These are phyloP conservation scores for Mucor irregularis DNA, from an alignment of 371 early-diverging fungal species.

Conservation along the genomic window DNA sequence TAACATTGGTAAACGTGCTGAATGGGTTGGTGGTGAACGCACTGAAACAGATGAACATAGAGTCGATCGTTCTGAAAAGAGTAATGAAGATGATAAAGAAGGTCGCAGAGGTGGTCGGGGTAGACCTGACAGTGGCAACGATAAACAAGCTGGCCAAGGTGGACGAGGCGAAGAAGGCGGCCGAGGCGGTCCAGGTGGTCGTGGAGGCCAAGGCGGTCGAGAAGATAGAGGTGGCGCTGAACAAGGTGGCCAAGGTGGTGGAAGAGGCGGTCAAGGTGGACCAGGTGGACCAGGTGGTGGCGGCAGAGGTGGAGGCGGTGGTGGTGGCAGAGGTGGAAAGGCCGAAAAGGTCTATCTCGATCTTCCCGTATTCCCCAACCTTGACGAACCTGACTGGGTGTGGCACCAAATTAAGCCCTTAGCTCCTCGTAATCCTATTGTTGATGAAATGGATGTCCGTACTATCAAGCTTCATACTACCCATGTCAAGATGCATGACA, in stretches of 20 bases:
- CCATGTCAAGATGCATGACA: conserved; percentile 9
- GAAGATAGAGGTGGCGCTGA: not conserved
- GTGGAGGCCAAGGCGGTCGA: not conserved
- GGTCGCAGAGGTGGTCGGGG: not conserved
- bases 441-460: conserved; percentile 22
- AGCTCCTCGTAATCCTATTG: conserved; percentile 10
- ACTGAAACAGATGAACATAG: not conserved
- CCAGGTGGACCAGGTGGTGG: not conserved
- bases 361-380: conserved; percentile 19
- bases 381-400: conserved; percentile 21
- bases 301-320: not conserved
- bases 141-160: not conserved
- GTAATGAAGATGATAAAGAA: not conserved
- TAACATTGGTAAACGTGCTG: not conserved
- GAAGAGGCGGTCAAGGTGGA: not conserved
- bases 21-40: not conserved
- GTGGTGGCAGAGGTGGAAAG: not conserved
- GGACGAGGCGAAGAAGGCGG: not conserved
- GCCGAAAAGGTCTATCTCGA: conserved; percentile 1
- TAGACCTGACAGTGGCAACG: too few species aligned
- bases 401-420: conserved; percentile 19
- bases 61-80: not conserved
- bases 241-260: not conserved
- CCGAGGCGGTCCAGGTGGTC: not conserved
- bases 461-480: conserved; percentile 26